These are phyloP conservation scores for Paraconiothyrium brasiliense DNA, from an alignment of 2,329 filamentous ascomycete genomes.

Conservation along the genomic window DNA sequence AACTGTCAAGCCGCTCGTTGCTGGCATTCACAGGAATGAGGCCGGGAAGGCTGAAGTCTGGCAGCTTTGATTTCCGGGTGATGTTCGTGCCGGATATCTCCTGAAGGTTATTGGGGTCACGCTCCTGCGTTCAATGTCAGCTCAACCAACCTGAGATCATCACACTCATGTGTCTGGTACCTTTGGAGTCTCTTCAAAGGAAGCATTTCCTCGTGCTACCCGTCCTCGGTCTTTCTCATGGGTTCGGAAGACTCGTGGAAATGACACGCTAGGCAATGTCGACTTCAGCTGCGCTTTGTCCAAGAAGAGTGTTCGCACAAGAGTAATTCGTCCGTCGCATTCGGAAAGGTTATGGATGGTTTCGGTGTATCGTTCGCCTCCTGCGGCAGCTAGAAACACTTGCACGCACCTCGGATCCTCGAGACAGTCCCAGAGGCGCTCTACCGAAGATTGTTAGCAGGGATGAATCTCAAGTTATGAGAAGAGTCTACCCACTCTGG, in stretches of 20 bases:
- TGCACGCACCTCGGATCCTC: not conserved
- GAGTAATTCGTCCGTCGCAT: not conserved
- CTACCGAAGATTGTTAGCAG: not conserved
- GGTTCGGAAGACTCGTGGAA: not conserved
- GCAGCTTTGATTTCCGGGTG: not conserved
- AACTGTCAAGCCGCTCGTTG: slow-evolving; percentile 1
- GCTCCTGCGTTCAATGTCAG: not conserved
- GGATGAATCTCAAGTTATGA: not conserved
- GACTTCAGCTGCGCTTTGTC: not conserved
- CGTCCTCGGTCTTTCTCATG: not conserved
- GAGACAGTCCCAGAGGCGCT: not conserved
- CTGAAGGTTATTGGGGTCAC: not conserved
- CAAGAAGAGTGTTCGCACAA: not conserved
- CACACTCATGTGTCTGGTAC: not conserved
- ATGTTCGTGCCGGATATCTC: not conserved
- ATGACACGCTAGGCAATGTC: not conserved
- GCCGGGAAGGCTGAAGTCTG: not conserved
- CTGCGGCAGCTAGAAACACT: not conserved
- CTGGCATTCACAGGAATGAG: slow-evolving; percentile 1
- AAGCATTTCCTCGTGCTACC: not conserved
- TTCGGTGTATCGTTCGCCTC: not conserved
- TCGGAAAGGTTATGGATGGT: not conserved
- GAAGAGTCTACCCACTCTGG: not conserved
- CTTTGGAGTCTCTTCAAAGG: not conserved
- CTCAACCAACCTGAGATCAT: too few species aligned